These are phyloP conservation scores for Hygrophoropsis aurantiaca DNA, from an alignment of 768 basidiomycete genomes.

Conservation along the genomic window DNA sequence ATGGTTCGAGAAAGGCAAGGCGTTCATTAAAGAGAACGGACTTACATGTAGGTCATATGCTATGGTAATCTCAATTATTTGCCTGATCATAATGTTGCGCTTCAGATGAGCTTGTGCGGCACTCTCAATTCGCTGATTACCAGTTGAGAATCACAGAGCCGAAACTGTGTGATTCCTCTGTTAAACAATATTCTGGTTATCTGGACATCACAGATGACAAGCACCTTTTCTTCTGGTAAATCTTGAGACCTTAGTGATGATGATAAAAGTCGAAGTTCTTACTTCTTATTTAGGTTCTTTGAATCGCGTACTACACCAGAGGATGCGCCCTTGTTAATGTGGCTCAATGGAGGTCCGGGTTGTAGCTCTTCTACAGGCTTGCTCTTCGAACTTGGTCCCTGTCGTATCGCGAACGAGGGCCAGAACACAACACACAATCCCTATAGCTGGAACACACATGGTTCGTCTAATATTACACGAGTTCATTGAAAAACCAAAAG, in stretches of 20 bases:
- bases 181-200: conserved; percentile 77
- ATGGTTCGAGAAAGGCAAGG: conserved; percentile 62
- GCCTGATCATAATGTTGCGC: conserved; percentile 3
- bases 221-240: conserved; percentile 87
- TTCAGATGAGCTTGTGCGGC: conserved; percentile 65
- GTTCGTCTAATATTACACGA: conserved; percentile 58
- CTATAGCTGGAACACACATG: conserved; percentile 81
- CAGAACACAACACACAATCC: conserved; percentile 71
- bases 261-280: no score
- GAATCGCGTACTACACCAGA: conserved; percentile 75
- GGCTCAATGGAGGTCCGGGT: conserved; percentile 84
- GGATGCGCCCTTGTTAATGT: conserved; percentile 81
- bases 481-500: no score
- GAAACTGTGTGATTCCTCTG: conserved; percentile 73
- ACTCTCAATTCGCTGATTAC: conserved; percentile 50
- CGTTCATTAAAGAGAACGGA: conserved; percentile 71
- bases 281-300: conserved; percentile 67
- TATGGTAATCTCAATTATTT: neutral
- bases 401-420: conserved; percentile 68
- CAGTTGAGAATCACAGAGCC: conserved; percentile 66
- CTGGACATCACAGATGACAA: conserved; percentile 77
- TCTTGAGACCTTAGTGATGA: conserved; percentile 6
- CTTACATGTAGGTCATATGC: conserved; percentile 58
- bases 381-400: conserved; percentile 92
- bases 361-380: conserved; percentile 81